Base-by-base conservation (phyloP, 1,284 basidiomycete species). In the Mycocalia duriaeana region DNA sequence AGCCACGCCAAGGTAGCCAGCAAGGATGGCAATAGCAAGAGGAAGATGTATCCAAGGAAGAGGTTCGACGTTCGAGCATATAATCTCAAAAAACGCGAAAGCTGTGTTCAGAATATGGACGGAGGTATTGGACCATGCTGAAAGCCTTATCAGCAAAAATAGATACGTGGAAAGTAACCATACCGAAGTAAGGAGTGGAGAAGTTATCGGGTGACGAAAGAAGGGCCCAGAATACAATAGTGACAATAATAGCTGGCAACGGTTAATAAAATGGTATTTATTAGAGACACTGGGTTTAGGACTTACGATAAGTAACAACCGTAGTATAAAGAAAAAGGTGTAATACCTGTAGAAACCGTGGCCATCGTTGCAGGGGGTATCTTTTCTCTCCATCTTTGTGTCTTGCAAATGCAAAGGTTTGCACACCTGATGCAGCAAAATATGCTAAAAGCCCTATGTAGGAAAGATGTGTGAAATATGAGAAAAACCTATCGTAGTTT, bases 171-270 rank as follows among this genome's bases (percentile, higher is more conserved):
- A 8, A 38, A 38, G 13, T 19, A 7, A 37, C 61, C 73, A 45
- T 48, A 79, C 76, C 48, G 13, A 39, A 48, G 47, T 65, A 76
- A 4, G 50, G 35, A 3, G 71, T 68, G 2, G 44, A 34, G 51
- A 83, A 77, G 0, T 73, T 75, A 0, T 53, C 23, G 0, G 73
- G 46, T 4, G 63, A 60, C 2, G 77, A 56, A 2, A 89, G 67
- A 5, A 88, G 55, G 0, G 69, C 56, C 86, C 87, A 89, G 58
- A 70, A 89, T 0, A 87, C 79, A 25, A 75, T 64, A 0, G 82
- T 85, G 1, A 87, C 82, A 19, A 89, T 58, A 47, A 89, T 65
- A 3, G 87, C 85, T 82, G 53, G 5, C 51, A 24, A 19, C 3
- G 25, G 11, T 20, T 38, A 20, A 28, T 25, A 22, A 19, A 24